These are phyloP conservation scores for Phyllosticta ampelicida DNA, from an alignment of 2,329 filamentous ascomycete genomes.

Conservation along the genomic window DNA sequence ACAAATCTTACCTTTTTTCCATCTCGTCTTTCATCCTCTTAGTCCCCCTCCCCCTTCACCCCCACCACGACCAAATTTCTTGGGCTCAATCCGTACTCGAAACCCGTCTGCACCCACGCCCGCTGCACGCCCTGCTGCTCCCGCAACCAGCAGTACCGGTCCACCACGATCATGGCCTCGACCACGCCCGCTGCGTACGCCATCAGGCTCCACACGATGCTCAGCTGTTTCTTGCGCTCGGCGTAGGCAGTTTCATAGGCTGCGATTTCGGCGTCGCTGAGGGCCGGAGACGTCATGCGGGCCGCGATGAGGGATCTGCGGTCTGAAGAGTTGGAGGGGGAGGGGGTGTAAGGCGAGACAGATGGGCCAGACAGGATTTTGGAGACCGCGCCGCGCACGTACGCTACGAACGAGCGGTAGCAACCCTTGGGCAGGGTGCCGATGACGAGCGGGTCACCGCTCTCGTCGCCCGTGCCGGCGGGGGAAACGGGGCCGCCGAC, in stretches of 20 bases:
- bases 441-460: constrained; percentile 74
- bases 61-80: constrained; percentile 90
- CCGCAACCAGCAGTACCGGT: constrained; percentile 76
- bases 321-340: not conserved
- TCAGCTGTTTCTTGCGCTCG: constrained; percentile 66
- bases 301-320: constrained; percentile 42
- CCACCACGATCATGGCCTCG: constrained; percentile 80
- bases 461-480: constrained; percentile 69
- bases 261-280: constrained; percentile 57
- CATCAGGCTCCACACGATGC: constrained; percentile 89
- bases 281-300: constrained; percentile 45
- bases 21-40: no score
- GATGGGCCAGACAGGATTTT: constrained; percentile 25
- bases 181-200: constrained; percentile 84
- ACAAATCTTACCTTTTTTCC: no score
- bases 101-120: constrained; percentile 88
- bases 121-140: constrained; percentile 63
- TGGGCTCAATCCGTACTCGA: constrained; percentile 77
- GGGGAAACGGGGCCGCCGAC: constrained; percentile 51
- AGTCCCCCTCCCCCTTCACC: constrained; percentile 51
- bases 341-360: not conserved
- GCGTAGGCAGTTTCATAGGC: constrained; percentile 56
- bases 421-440: constrained; percentile 72
- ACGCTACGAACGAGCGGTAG: constrained; percentile 74
- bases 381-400: constrained; percentile 61